Evolutionary conservation across 805 yeast species (phyloP), one percentile per base, ranked within the genome.

Genomic region (Kluyveromyces aestuarii): DNA sequence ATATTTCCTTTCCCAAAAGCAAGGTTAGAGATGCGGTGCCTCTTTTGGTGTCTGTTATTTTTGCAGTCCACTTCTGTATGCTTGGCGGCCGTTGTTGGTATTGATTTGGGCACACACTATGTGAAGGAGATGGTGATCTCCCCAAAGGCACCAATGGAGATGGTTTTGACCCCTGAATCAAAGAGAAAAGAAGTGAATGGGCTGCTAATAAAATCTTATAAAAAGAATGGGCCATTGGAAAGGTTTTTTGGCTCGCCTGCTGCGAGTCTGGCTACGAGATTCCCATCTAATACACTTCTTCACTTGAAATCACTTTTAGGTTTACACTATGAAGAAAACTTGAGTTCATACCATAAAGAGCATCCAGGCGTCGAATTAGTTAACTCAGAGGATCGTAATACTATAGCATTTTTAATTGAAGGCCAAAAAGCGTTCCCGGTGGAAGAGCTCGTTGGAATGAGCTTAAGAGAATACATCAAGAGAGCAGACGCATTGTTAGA

Each of bases 161-260:
- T 93, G 39, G 83, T 93, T 13, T 71, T 93, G 52, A 87, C 97
- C 4, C 83, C 87, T 25, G 98, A 93, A 59, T 84, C 96, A 2
- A 87, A 89, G 67, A 75, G 99, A 50, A 93, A 93, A 63, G 98
- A 91, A 58, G 72, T 82, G 5, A 76, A 90, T 4, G 96, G 95
- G 1, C 57, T 93, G 11, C 82, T 86, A 0, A 72, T 90, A 51
- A 76, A 81, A 46, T 64, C 70, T 1, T 57, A 69, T 30, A 53
- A 54, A 16, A 41, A 44, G 10, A 56, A 68, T 6, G 70, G 71
- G 27, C 81, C 74, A 21, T 51, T 84, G 14, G 91, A 85, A 59
- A 75, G 98, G 56, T 69, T 79, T 1, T 88, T 81, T 61, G 97
- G 97, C 3, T 77, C 87, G 1, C 75, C 81, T n/a, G 84, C 89